Base-by-base conservation (phyloP, 2,329 filamentous ascomycete species). In the Cytospora piceae region DNA sequence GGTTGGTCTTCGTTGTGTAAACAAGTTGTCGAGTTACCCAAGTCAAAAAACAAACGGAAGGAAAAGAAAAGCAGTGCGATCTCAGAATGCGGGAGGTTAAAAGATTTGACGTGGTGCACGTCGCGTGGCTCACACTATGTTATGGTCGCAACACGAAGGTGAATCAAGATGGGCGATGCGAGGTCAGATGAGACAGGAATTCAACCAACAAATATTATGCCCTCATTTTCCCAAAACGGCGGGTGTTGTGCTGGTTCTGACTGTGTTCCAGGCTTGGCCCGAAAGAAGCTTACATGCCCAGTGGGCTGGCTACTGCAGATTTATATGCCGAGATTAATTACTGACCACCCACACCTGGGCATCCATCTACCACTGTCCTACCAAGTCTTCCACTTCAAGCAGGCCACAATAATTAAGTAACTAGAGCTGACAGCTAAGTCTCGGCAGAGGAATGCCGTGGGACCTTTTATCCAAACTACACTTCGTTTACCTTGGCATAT, bases 1-100 rank as follows among this genome's bases (percentile, higher is more conserved):
- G 34, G 20, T 27, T 49, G 37, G 7, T 31, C 39, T 27, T 65
- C 58, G 62, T 65, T 52, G 31, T 57, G 58, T 27, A 37, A 29
- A 42, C 15, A 11, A 4, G 6, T 56, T 37, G 11, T 55, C 15
- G 4, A 32, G 37, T 20, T 29, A 14, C n/a, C n/a, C n/a, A 29
- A 29, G 27, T 29, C 27, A 29, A 5, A 29, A 29, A 29, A 29
- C 27, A 29, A 29, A 29, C 27, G 27, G 27, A 5, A 29, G 27
- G 22, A 31, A 37, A n/a, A 15, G 20, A 22, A 56, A 62, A 24
- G n/a, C 31, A 32, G 24, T 17, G n/a, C 7, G 29, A 15, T n/a
- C 11, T 15, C 15, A 20, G 3, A 8, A 17, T 12, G n/a, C 24
- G n/a, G 9, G 11, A 24, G 46, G n/a, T 24, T 22, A 9, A 12